phyloP scores from a whole-genome alignment of 352 stramenopile species.

The Phytophthora pisi region DNA sequence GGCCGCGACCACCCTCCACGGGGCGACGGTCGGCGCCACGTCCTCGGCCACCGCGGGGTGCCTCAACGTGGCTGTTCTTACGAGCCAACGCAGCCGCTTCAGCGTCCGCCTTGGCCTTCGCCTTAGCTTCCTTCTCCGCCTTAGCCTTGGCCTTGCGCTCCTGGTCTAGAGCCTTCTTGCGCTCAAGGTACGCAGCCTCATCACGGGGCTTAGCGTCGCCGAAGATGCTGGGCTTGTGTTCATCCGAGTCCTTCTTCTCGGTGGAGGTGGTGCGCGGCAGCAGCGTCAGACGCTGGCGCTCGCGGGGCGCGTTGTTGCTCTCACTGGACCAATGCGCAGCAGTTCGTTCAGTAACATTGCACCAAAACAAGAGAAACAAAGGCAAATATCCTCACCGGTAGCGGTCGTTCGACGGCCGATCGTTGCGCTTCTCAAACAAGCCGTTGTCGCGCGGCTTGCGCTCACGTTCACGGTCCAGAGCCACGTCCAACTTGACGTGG shows the following conservation, averaged over 20 bases:
- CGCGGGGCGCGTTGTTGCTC: slow-evolving; percentile 35
- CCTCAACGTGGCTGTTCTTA: slow-evolving; percentile 33
- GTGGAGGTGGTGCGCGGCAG: slow-evolving; percentile 57
- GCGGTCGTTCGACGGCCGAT: slow-evolving; percentile 40
- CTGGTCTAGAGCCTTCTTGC: slow-evolving; percentile 52
- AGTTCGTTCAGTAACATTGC: slow-evolving; percentile 11
- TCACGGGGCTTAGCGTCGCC: slow-evolving; percentile 87
- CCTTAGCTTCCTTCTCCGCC: slow-evolving; percentile 26
- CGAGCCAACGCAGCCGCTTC: slow-evolving; percentile 14
- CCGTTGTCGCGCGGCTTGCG: slow-evolving; percentile 52
- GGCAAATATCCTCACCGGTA: slow-evolving; percentile 34
- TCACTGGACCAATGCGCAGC: slow-evolving; percentile 26
- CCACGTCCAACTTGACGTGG: slow-evolving; percentile 73
- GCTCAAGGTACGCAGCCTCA: slow-evolving; percentile 68
- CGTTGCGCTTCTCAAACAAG: slow-evolving; percentile 63
- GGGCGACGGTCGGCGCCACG: slow-evolving; percentile 40
- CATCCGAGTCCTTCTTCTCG: slow-evolving; percentile 39
- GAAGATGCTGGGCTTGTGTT: slow-evolving; percentile 73
- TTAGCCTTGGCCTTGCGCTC: slow-evolving; percentile 45
- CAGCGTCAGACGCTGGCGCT: slow-evolving; percentile 68
- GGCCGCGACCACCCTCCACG: slow-evolving; percentile 37
- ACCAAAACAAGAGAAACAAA: not conserved
- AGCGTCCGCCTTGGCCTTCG: slow-evolving; percentile 16
- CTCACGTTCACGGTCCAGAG: slow-evolving; percentile 57
- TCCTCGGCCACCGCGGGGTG: slow-evolving; percentile 39